Evolutionary conservation across 1,284 basidiomycete species (phyloP), one percentile per base, ranked within the genome.

Genomic region (Apiotrichum siamense): DNA sequence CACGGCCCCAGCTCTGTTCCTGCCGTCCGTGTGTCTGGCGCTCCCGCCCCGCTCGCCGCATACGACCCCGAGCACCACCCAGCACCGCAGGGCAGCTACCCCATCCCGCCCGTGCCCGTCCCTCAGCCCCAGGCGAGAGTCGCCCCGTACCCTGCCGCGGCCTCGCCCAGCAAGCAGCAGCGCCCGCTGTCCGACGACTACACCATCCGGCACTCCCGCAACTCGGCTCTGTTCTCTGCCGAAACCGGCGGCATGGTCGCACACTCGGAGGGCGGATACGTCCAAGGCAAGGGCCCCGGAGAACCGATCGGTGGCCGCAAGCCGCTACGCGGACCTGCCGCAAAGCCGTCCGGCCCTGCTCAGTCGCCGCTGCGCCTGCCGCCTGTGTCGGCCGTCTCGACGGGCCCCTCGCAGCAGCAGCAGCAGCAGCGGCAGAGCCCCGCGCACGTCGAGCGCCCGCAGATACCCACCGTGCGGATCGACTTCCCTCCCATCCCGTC

Each of bases 231-330:
- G 4, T 49, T 67, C 7, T 55, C 52, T 0, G 69, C 67, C 1
- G 67, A 69, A 44, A 57, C 55, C 0, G 67, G 69, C 0, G 66
- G 65, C 7, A 65, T 65, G 60, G 21, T 58, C 20, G 39, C 43
- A 23, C 41, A 53, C 17, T n/a, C 37, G 27, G 41, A 39, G n/a
- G 47, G 35, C 20, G 13, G 11, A 13, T 33, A 23, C 31, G 20
- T 44, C 29, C 18, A 31, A 18, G 50, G 50, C 35, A 33, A 47
- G 7, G 29, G 39, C 3, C 50, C 46, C 1, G 50, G 29, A 23
- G 42, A 33, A 17, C 17, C 7, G 18, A 10, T 33, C n/a, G 42
- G 6, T 32, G 7, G 20, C 26, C 27, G 2, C 4, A 17, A 10
- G 7, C 36, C n/a, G n/a, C n/a, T n/a, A n/a, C n/a, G n/a, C n/a